Base-by-base conservation (phyloP, 1,284 basidiomycete species). In the Fomitopsis palustris region DNA sequence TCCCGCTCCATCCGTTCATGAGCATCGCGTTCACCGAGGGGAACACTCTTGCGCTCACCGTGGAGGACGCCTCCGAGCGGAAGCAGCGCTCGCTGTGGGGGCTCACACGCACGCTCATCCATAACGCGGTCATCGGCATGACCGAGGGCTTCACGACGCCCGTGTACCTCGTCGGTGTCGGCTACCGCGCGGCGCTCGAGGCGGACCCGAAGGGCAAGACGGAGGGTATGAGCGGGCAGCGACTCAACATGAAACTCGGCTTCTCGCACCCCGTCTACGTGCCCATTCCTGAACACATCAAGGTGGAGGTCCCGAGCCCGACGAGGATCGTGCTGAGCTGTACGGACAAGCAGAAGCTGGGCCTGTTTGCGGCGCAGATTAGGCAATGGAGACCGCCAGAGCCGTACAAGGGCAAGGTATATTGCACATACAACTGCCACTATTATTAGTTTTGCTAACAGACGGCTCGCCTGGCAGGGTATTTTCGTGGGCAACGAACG, bases 401-500 rank as follows among this genome's bases (percentile, higher is more conserved):
- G 72, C 96, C 96, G 21, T 99, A 98, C 78, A 95, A 98, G 78
- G 95, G 95, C 68, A 96, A 97, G 83, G 93, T 94, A 69, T 59
- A 88, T 62, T 10, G n/a, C 57, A 4, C n/a, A n/a, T 57, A 9
- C 3, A 35, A 33, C 10, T 37, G 21, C 21, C 25, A 21, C 25
- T 49, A 7, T 16, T 33, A 2, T 37, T 27, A 41, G 39, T 19
- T 47, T 9, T 17, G 38, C n/a, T 33, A 55, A 58, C 41, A 59
- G 41, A 49, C 4, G 14, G 33, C n/a, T 23, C n/a, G 1, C 57
- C 17, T 23, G 62, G 21, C 65, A 95, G 89, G 96, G 96, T 61
- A 88, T 98, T 64, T 97, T 98, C 72, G 86, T 98, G 53, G 91
- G 90, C 31, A 84, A 86, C 64, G 95, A 98, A 74, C 90, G 87